Evolutionary conservation across 1,284 basidiomycete genomes (phyloP), one percentile per base, ranked within the genome.

Genomic region (Tylopilus sp.): DNA sequence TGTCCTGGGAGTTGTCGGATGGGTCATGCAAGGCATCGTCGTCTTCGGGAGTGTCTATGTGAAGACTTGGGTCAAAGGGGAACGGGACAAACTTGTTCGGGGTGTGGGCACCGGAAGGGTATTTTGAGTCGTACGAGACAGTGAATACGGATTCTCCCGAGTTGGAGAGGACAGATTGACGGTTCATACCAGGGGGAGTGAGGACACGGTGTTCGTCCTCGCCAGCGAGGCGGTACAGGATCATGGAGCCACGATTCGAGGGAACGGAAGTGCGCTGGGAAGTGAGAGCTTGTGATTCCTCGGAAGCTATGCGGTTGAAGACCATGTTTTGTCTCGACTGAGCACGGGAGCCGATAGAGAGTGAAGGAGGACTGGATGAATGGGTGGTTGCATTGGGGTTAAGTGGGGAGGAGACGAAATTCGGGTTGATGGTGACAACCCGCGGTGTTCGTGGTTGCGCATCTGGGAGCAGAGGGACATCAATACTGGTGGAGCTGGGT

Each of bases 1-100:
- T 5, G 7, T 44, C 11, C 10, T 46, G 12, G 46, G 49, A 17
- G 14, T 78, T 64, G 10, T 71, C 69, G 8, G 49, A 52, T 1
- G 81, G 72, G 44, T 83, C 78, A 60, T 90, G 81, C 34, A 86
- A 72, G 53, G 74, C 59, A 57, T 84, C 78, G 59, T 85, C 76
- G 48, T 79, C 83, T 65, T 90, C 88, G 2, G 77, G 70, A 40
- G 75, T 74, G 60, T 83, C 78, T 18, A 74, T 72, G 60, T 86
- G 83, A 12, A 73, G 41, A 6, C 71, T 72, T 0, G 84, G 84
- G 58, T 87, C 83, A 61, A 83, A 86, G 14, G 75, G 82, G 59
- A 84, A 86, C 1, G 85, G 76, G 0, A 86, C 70, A 39, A 87
- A 71, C 3, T 79, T 83, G 17, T 60, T 67, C 31, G 49, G 54